Conservation (phyloP, 371 early-diverging fungal genomes). For the Mucor indicus region DNA sequence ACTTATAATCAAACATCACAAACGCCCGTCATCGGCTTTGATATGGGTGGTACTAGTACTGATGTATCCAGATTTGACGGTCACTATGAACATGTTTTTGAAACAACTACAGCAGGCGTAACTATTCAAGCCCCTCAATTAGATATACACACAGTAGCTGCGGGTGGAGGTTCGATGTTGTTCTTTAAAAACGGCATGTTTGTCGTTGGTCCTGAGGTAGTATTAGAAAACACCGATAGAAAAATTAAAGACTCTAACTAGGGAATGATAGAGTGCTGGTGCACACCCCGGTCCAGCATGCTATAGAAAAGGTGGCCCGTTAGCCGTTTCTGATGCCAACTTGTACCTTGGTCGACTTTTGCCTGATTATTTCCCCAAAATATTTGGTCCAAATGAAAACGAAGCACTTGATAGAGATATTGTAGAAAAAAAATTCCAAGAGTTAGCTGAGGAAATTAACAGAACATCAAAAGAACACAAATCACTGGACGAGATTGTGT, state of each 20-base stretch:
- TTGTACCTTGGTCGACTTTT: conserved; percentile 83
- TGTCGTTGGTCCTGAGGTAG: conserved; percentile 90
- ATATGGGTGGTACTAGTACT: conserved; percentile 96
- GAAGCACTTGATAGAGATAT: conserved; percentile 75
- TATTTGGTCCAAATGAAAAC: conserved; percentile 90
- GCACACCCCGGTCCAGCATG: conserved; percentile 97
- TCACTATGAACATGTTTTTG: conserved; percentile 89
- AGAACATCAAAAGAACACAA: conserved; percentile 31
- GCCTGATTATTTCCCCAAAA: conserved; percentile 89
- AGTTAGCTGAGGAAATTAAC: conserved; percentile 68
- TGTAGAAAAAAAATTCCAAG: conserved; percentile 61
- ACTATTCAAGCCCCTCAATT: conserved; percentile 95
- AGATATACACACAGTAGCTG: conserved; percentile 94
- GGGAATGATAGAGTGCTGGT: conserved; percentile 71
- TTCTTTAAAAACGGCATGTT: conserved; percentile 93
- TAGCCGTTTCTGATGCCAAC: conserved; percentile 95
- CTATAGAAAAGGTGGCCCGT: conserved; percentile 86
- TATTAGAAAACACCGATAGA: background rate
- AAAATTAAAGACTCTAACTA: background rate
- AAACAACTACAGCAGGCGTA: conserved; percentile 92
- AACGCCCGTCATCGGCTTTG: conserved; percentile 89
- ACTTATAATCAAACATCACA: conserved; percentile 55
- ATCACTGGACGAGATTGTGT: conserved; percentile 82
- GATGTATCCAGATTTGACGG: conserved; percentile 95
- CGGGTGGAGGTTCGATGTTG: conserved; percentile 94